phyloP scores from a whole-genome alignment of 176 grass and related monocot genomes.

The Thinopyrum elongatum region DNA sequence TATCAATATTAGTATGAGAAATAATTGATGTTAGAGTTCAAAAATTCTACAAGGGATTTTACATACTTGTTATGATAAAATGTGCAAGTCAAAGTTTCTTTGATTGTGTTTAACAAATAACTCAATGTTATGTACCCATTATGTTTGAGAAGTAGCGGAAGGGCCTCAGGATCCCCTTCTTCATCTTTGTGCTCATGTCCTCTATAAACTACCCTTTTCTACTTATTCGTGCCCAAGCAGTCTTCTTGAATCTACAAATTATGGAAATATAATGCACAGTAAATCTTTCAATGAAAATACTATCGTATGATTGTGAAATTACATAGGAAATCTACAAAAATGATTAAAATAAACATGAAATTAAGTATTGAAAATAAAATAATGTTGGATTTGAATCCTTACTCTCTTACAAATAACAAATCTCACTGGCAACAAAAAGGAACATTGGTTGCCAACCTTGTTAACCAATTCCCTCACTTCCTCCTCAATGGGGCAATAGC shows the following conservation, averaged over 20 bases:
- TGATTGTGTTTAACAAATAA: not conserved
- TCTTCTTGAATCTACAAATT: slow-evolving; percentile 30
- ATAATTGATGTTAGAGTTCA: not conserved
- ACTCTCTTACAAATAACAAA: slow-evolving; percentile 30
- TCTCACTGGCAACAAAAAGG: slow-evolving; percentile 11
- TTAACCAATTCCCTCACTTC: not conserved
- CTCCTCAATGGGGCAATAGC: slow-evolving; percentile 15
- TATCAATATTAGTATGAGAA: not conserved
- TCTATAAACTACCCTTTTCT: not conserved
- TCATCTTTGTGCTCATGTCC: slow-evolving; percentile 56
- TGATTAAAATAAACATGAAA: not conserved
- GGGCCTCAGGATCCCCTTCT: slow-evolving; percentile 72
- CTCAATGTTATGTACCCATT: slow-evolving; percentile 43
- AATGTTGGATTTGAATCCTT: slow-evolving; percentile 1
- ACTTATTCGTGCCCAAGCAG: not conserved
- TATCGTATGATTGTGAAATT: not conserved
- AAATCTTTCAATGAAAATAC: not conserved
- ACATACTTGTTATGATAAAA: not conserved
- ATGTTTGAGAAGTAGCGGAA: slow-evolving; percentile 81
- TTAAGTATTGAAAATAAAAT: not conserved
- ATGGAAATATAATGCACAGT: not conserved
- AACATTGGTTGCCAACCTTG: slow-evolving; percentile 14
- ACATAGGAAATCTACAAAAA: not conserved
- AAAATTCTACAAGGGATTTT: not conserved
- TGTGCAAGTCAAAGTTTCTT: not conserved